Percentiles rank a stretch among this genome's conserved stretches.
phyloP scores from a whole-genome alignment of 495 filamentous ascomycete species.

The Neurospora pannonica region DNA sequence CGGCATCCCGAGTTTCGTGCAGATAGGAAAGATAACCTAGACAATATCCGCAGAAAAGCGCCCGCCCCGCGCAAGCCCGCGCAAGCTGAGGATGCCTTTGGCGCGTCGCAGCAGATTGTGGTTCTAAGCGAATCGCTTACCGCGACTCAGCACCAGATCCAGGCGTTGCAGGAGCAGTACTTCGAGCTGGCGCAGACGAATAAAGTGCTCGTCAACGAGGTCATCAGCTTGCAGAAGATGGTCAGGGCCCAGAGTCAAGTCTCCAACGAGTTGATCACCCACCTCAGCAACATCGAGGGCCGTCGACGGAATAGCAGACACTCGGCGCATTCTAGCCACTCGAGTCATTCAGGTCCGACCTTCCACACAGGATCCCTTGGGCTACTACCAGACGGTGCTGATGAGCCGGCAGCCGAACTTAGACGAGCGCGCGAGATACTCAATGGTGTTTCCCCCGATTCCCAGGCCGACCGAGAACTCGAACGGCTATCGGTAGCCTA shows the following conservation, averaged over 20 bases:
- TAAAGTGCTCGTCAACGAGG: conserved; percentile 76
- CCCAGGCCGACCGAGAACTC: conserved; percentile 65
- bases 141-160: conserved; percentile 86
- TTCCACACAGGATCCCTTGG: conserved; percentile 20
- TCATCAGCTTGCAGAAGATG: conserved; percentile 80
- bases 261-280: conserved; percentile 40
- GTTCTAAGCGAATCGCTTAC: conserved; percentile 78
- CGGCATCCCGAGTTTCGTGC: conserved; percentile 94
- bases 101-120: conserved; percentile 72
- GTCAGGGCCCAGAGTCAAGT: conserved; percentile 61
- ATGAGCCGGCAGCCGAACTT: conserved; percentile 71
- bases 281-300: conserved; percentile 38
- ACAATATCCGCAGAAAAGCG: conserved; percentile 94
- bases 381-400: conserved; percentile 37
- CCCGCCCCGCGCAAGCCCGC: conserved; percentile 78
- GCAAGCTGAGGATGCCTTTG: conserved; percentile 60
- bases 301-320: conserved; percentile 32
- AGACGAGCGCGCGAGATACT: conserved; percentile 87
- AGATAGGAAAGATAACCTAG: conserved; percentile 91
- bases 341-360: conserved; percentile 23
- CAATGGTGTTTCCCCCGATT: conserved; percentile 67
- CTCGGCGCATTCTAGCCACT: conserved; percentile 32
- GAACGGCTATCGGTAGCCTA: conserved; percentile 68
- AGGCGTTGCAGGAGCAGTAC: conserved; percentile 75
- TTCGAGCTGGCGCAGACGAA: conserved; percentile 78